Base-by-base conservation (phyloP, 768 basidiomycete species). In the Filobasidium floriforme region DNA sequence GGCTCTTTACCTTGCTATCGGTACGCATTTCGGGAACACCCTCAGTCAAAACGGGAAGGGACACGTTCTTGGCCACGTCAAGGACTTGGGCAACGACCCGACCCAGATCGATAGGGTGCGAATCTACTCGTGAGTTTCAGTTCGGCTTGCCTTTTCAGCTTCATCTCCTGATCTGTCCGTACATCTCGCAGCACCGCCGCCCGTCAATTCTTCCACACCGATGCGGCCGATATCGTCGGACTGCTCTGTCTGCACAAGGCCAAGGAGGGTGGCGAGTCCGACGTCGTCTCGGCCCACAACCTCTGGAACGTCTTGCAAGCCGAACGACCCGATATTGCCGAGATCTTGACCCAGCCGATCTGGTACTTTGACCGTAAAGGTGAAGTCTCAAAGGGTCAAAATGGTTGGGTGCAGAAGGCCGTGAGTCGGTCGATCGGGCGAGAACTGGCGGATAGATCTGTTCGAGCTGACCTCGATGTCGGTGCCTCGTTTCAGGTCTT, bases 311-410 rank as follows among this genome's bases (percentile, higher is more conserved):
- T 70, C 19, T 60, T 79, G 7, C 73, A 76, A 66, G 66, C 64
- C 29, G 73, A 77, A 61, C 60, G 73, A 32, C 77, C 77, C 0
- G 76, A 79, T 51, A 73, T 72, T 0, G 73, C 72, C n/a, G 65
- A 75, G 62, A 26, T 68, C 43, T 63, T 79, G 40, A 66, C 69
- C 26, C 64, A 65, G 57, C 75, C 76, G 2, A 72, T 71, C 26
- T 79, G 76, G 76, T 76, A 76, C 69, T 76, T 73, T 70, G 76
- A 79, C 60, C 65, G 77, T 7, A 79, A 79, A 60, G 77, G 77
- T 10, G 77, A 79, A 62, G 69, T 71, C 32, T 72, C 72, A 6
- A 70, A 75, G 41, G 77, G 77, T 10, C 69, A 77, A 61, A 68
- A 70, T 5, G 68, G 63, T 15, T 77, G 73, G 60, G 70, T 71